Conservation (phyloP, 2,329 filamentous ascomycete species). For the Botryotinia calthae region DNA sequence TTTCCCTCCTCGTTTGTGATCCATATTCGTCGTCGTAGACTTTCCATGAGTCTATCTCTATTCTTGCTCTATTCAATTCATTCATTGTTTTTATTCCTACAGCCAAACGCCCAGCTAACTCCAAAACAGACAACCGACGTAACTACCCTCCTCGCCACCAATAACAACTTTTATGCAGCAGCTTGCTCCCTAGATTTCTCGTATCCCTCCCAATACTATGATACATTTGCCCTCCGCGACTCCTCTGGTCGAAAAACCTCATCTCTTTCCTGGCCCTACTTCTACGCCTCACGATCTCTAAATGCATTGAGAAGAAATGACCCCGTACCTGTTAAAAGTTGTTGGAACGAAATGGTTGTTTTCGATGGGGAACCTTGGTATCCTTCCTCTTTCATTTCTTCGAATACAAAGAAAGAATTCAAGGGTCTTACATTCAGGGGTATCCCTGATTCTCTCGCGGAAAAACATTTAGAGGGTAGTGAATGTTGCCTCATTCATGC, state of each 20-base stretch:
- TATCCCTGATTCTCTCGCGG: conserved; percentile 58
- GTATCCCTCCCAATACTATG: conserved; percentile 54
- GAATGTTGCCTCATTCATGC: conserved; percentile 76
- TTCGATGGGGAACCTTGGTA: conserved; percentile 58
- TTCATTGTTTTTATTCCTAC: no score
- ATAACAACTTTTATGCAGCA: conserved; percentile 55
- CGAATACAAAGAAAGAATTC: neutral
- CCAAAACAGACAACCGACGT: conserved; percentile 50
- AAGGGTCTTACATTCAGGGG: conserved; percentile 55
- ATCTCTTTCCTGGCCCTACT: conserved; percentile 58
- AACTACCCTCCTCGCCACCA: conserved; percentile 53
- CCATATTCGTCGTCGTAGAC: neutral
- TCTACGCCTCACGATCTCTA: conserved; percentile 49
- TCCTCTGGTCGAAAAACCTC: conserved; percentile 41
- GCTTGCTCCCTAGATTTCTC: conserved; percentile 61
- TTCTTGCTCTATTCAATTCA: neutral
- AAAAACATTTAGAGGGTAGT: conserved; percentile 67
- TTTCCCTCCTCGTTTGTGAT: neutral
- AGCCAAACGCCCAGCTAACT: neutral
- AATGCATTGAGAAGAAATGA: conserved; percentile 50
- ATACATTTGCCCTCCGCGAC: conserved; percentile 61
- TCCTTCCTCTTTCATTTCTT: neutral
- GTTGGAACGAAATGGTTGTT: conserved; percentile 55
- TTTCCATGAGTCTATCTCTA: neutral
- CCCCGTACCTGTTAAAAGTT: conserved; percentile 51